Evolutionary conservation across 495 filamentous ascomycete species (phyloP).

Genomic region (Hapsidospora chrysogenum): DNA sequence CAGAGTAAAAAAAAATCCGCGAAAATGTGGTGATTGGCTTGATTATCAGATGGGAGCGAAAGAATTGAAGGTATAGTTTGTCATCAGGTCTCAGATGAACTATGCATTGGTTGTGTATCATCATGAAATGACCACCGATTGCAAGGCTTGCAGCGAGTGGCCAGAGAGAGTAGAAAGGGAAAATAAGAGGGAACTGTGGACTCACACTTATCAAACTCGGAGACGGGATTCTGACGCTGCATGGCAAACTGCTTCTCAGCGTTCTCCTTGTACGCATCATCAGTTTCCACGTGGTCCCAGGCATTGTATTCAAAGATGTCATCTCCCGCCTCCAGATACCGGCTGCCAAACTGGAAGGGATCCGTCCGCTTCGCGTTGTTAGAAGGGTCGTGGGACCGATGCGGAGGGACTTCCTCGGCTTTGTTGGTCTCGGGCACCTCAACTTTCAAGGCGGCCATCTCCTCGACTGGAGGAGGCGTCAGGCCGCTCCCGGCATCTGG

Average conservation of each 20-base stretch:
- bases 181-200: conserved; percentile 6
- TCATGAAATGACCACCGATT: conserved; percentile 31
- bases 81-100: conserved; percentile 47
- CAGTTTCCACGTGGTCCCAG: conserved; percentile 92
- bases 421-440: conserved; percentile 5
- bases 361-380: conserved; percentile 65
- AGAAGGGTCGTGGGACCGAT: conserved; percentile 37
- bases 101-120: conserved; percentile 41
- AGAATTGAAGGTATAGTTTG: conserved; percentile 33
- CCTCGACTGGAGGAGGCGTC: conserved; percentile 1
- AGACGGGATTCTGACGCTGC: conserved; percentile 70
- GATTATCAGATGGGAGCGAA: conserved; percentile 47
- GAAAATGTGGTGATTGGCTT: conserved; percentile 3
- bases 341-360: conserved; percentile 90
- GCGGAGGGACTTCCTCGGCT: conserved; percentile 22
- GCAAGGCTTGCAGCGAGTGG: too few species aligned
- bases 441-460: conserved; percentile 6
- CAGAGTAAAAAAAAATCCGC: neutral
- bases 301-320: conserved; percentile 93
- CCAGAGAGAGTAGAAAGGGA: neutral
- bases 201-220: conserved; percentile 66
- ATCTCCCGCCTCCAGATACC: conserved; percentile 63
- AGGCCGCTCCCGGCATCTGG: neutral
- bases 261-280: conserved; percentile 67
- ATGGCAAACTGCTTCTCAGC: conserved; percentile 63